phyloP scores from a whole-genome alignment of 108 stramenopile species.

The Aurantiochytrium sp. region DNA sequence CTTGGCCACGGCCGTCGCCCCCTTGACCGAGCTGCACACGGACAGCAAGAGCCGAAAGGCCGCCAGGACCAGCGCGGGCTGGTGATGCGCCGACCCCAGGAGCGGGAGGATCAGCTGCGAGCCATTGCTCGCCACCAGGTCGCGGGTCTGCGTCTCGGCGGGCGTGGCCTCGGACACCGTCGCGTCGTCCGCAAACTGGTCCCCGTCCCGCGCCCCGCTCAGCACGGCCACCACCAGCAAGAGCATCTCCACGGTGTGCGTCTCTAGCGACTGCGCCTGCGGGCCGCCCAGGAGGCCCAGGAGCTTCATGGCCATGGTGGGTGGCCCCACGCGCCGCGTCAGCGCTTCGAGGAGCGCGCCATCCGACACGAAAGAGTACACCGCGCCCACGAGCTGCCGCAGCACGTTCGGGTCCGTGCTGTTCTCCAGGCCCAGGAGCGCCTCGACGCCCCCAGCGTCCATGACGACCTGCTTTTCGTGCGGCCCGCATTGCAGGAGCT shows the following conservation, averaged over 20 bases:
- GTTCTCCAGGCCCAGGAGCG: background rate
- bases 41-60: background rate
- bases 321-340: background rate
- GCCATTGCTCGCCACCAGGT: constrained; percentile 21
- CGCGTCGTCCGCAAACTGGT: background rate
- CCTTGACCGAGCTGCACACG: background rate
- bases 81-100: background rate
- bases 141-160: background rate
- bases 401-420: background rate
- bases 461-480: background rate
- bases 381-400: constrained; percentile 3
- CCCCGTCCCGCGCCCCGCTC: background rate
- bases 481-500: background rate
- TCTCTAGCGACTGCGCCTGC: background rate
- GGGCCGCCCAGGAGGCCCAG: background rate
- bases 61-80: constrained; percentile 17
- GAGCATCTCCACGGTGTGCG: background rate
- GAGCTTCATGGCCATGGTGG: constrained; percentile 27
- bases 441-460: constrained; percentile 10
- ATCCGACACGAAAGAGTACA: constrained; percentile 14
- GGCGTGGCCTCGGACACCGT: background rate
- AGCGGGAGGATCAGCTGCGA: background rate
- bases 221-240: constrained; percentile 12
- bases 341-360: background rate
- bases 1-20: background rate